A percentile compares a stretch with the other conserved stretches of the same genome.
phyloP scores from a whole-genome alignment of 805 yeast species.

The Hermanozyma aechmeae region DNA sequence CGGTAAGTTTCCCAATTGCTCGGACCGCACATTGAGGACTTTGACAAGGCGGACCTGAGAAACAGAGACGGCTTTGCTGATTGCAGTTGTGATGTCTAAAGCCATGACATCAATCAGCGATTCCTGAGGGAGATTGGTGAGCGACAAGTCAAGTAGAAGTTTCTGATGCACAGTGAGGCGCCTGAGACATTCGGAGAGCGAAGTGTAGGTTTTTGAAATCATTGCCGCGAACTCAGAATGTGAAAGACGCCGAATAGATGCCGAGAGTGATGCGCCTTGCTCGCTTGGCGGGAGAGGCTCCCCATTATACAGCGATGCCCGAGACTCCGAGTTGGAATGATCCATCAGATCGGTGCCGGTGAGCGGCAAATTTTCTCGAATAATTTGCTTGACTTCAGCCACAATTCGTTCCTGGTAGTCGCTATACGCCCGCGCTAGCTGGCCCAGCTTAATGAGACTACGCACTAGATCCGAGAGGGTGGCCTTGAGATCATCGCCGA shows the following conservation, averaged over 20 bases:
- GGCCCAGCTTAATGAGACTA: conserved; percentile 55
- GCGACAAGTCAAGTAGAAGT: conserved; percentile 61
- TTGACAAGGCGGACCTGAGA: conserved; percentile 73
- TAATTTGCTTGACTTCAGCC: conserved; percentile 63
- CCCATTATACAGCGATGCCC: no score
- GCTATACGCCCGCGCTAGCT: conserved; percentile 50
- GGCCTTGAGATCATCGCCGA: conserved; percentile 31
- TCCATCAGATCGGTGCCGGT: no score
- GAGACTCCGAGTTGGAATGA: no score
- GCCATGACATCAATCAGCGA: conserved; percentile 38
- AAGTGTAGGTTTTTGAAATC: conserved; percentile 51
- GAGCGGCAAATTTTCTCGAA: conserved; percentile 53
- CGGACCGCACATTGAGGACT: conserved; percentile 68
- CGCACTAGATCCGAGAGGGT: conserved; percentile 39
- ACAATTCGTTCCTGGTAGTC: conserved; percentile 61
- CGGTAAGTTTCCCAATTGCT: conserved; percentile 50
- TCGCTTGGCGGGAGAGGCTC: no score
- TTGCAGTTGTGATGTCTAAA: conserved; percentile 57
- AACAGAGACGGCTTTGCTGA: conserved; percentile 58
- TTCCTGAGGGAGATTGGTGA: conserved; percentile 16
- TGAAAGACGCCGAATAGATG: conserved; percentile 54
- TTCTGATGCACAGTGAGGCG: conserved; percentile 75
- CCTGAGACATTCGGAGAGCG: conserved; percentile 62
- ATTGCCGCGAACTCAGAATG: conserved; percentile 69
- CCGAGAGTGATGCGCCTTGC: conserved; percentile 11